Evolutionary conservation across 768 basidiomycete species (phyloP), one percentile per base, ranked within the genome.

Genomic region (Lactarius hengduanensis): DNA sequence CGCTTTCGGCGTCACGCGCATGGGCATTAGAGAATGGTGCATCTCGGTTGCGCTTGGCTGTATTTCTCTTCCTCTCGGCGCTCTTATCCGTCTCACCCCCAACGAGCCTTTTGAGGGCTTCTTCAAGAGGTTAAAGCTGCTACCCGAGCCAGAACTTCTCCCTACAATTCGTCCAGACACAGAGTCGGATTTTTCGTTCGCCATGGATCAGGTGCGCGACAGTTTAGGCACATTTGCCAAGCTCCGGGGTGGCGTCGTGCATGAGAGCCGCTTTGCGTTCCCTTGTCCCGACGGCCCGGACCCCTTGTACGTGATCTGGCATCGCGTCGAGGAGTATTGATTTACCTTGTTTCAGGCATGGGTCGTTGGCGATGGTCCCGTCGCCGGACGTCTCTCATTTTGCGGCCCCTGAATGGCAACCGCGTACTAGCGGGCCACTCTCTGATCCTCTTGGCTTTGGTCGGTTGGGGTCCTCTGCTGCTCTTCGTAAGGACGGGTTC

Each of bases 21-120:
- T 98, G 58, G 79, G 80, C 47, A 94, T 91, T 11, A 86, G 85
- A 47, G 94, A 96, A 76, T 99, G 97, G 97, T 95, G 86, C 62
- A 92, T 98, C 70, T 91, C 92, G 0, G 78, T 99, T 50, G 89
- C 92, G 57, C 83, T 98, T 41, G 97, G 96, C 40, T 68, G 89
- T 50, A 84, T 94, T 57, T 89, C 97, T 9, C 86, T 98, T 56
- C 97, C 96, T 4, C 82, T 96, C 71, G 97, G 94, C 59, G 88
- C 81, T 43, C 73, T 94, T 68, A 83, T 95, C 66, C 92, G 96
- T 47, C 77, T 86, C 30, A 75, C 96, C 36, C 96, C 96, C 56
- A 94, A 90, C 72, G 83, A 73, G 45, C 92, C 93, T 0, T 86
- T 94, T 73, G 90, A 92, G 71, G 81, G 78, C 16, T 57, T 87